These are phyloP conservation scores for Pulicaria dysenterica DNA, from an alignment of 129 eudicot species.

Conservation along the genomic window DNA sequence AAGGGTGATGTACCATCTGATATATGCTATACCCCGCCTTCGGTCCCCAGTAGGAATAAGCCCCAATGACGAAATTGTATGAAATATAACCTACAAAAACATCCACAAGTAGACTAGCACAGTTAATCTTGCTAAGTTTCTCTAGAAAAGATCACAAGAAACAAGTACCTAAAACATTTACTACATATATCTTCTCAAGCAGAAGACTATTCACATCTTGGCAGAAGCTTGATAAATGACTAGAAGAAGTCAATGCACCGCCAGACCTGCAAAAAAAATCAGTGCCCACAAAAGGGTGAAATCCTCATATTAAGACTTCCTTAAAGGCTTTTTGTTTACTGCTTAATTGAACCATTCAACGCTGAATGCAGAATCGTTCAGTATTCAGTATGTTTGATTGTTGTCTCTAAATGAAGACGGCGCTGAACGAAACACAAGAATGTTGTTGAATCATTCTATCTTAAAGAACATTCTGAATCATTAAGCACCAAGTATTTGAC, in stretches of 20 bases:
- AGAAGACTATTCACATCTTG: conserved; percentile 67
- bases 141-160: conserved; percentile 7
- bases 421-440: too few relatives aligned
- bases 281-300: not conserved
- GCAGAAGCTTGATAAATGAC: conserved; percentile 41
- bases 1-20: conserved; percentile 54
- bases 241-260: conserved; percentile 24
- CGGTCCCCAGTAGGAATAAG: conserved; percentile 98
- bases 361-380: too few relatives aligned
- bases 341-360: too few relatives aligned
- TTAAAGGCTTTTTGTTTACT: too few relatives aligned
- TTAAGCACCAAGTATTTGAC: too few relatives aligned
- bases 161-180: conserved; percentile 77
- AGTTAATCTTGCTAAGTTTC: not conserved
- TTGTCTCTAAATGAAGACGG: too few relatives aligned
- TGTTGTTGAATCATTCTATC: too few relatives aligned
- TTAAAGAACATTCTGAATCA: too few relatives aligned
- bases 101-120: conserved; percentile 19
- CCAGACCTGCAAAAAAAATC: conserved; percentile 42
- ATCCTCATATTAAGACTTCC: not conserved
- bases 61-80: conserved; percentile 92
- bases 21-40: conserved; percentile 91
- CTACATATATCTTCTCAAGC: conserved; percentile 62
- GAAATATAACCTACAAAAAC: conserved; percentile 73
- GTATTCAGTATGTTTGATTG: too few relatives aligned